A percentile compares a stretch with the other conserved stretches of the same genome.
These are phyloP conservation scores for Ganoderma boninense DNA, from an alignment of 1,284 basidiomycete species.

Conservation along the genomic window DNA sequence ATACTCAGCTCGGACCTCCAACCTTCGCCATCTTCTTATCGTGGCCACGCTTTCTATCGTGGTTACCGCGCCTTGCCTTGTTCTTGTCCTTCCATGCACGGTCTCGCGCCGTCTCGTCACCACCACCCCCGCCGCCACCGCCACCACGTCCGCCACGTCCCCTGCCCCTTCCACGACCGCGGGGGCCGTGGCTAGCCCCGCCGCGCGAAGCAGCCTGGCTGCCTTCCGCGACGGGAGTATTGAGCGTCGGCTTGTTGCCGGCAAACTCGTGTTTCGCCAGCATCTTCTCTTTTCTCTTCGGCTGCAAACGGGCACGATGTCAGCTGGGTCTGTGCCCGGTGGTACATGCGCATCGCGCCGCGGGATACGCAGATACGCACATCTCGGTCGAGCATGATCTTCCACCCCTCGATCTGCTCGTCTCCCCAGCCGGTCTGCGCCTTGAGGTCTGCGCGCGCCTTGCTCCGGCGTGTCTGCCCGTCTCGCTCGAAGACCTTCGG, in stretches of 20 bases:
- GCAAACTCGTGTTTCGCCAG: constrained; percentile 77
- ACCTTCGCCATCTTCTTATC: constrained; percentile 79
- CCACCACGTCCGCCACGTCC: constrained; percentile 44
- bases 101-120: constrained; percentile 50
- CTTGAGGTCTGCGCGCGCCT: constrained; percentile 69
- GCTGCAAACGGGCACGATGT: constrained; percentile 16
- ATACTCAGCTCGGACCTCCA: constrained; percentile 45
- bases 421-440: constrained; percentile 76
- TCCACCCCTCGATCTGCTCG: constrained; percentile 90
- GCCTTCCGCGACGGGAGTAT: constrained; percentile 25
- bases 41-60: constrained; percentile 72
- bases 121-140: constrained; percentile 42
- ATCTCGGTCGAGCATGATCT: constrained; percentile 84
- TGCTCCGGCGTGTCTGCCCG: constrained; percentile 71
- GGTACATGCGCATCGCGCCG: not conserved
- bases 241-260: constrained; percentile 57
- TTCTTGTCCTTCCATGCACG: constrained; percentile 76
- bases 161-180: constrained; percentile 42
- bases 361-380: constrained; percentile 63
- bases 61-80: constrained; percentile 70
- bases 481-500: constrained; percentile 82
- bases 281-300: constrained; percentile 81
- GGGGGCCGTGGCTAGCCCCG: constrained; percentile 38
- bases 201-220: constrained; percentile 30
- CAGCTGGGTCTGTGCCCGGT: constrained; percentile 9